phyloP scores from a whole-genome alignment of 1,139 yeast species.

The Pichia sp. region DNA sequence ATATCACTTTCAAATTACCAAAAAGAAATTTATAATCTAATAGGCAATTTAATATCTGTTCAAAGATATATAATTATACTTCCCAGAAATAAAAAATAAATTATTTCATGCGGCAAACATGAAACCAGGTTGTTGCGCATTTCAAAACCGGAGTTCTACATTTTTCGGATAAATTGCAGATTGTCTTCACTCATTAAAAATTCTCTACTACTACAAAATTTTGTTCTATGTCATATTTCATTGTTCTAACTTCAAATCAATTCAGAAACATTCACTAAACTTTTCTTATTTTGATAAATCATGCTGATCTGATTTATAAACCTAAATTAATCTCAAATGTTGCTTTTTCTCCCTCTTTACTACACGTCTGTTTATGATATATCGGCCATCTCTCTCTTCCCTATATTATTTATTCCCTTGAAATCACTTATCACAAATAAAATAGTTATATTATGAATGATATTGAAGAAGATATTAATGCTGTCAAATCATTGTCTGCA shows the following conservation, averaged over 20 bases:
- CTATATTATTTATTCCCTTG: no score
- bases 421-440: no score
- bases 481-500: conserved; percentile 3
- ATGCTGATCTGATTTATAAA: not conserved
- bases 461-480: conserved; percentile 7
- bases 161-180: not conserved
- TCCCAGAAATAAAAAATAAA: not conserved
- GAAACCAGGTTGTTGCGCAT: conserved; percentile 1
- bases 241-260: conserved; percentile 1
- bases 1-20: no score
- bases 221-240: not conserved
- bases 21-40: no score
- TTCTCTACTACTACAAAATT: no score
- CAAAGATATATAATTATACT: no score
- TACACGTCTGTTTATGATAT: no score
- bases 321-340: not conserved
- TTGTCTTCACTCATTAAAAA: no score
- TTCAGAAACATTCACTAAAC: not conserved
- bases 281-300: not conserved
- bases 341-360: not conserved
- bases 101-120: not conserved
- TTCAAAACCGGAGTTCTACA: not conserved
- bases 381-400: no score
- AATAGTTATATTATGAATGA: no score
- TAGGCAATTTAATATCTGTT: no score